Base-by-base conservation (phyloP, 225 moss, liverwort and hornwort genomes). In the Sphagnum tenellum region DNA sequence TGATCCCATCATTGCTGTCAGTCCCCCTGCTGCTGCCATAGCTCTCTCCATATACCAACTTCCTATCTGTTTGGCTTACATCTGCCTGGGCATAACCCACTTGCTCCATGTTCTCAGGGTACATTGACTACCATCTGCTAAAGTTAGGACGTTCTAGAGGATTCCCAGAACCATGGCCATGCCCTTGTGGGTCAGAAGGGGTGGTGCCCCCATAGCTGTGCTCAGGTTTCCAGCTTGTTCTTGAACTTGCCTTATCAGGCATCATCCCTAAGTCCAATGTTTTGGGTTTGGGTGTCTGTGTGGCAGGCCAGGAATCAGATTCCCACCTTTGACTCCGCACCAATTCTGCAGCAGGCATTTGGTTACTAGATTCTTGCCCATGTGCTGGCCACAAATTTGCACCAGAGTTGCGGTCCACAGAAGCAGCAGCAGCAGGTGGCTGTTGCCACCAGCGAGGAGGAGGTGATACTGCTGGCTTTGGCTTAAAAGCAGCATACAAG, bases 301-400 rank as follows among this genome's bases (percentile, higher is more conserved):
- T 73, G n/a, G n/a, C n/a, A 72, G 88, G 86, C 96, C 92, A 96
- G 47, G 86, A 81, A 66, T 77, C 72, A 66, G 79, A 69, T 59
- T 71, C 73, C 61, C 74, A 62, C 59, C 46, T 77, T 9, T 92
- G 85, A 59, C 57, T 72, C 49, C 72, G 62, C 59, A 64, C 44
- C 53, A 68, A 51, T 55, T 96, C 96, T n/a, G n/a, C n/a, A n/a
- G n/a, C n/a, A 14, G 74, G 48, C 4, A 73, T 44, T 59, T 78
- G 81, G 61, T 47, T 68, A 64, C 70, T 68, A 50, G 65, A 80
- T 7, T 98, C 96, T 62, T 87, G 86, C 44, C 92, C n/a, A n/a
- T n/a, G 88, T 47, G 89, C 81, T 63, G 92, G 90, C 96, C 96
- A 98, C 45, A 93, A 88, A 69, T 98, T 93, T 12, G 79, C 72